phyloP scores from a whole-genome alignment of 768 basidiomycete species.

The Daedaleopsis sinensis region DNA sequence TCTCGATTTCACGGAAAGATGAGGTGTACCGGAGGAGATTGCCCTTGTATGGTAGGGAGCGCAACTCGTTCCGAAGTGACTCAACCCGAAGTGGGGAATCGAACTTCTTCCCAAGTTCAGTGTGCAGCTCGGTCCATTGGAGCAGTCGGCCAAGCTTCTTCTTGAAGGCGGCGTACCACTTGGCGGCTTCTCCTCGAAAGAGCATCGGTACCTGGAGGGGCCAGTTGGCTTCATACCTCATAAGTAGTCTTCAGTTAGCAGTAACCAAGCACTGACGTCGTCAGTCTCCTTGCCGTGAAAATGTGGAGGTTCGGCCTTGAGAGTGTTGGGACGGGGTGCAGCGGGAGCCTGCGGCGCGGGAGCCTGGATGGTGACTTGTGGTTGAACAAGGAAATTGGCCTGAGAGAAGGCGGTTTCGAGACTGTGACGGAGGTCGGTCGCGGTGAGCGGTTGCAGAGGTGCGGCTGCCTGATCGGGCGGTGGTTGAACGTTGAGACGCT shows the following conservation, averaged over 20 bases:
- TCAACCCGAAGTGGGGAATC: slow-evolving; percentile 8
- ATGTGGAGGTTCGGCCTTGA: slow-evolving; percentile 7
- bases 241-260: slow-evolving; percentile 3
- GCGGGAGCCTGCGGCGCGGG: too few species aligned
- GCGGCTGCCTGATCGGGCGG: background rate
- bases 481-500: background rate
- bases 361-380: background rate
- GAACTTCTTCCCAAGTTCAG: background rate
- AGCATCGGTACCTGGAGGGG: slow-evolving; percentile 12
- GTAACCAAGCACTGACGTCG: slow-evolving; percentile 5
- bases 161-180: slow-evolving; percentile 5
- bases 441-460: background rate
- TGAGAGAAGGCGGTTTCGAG: background rate
- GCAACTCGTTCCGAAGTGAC: slow-evolving; percentile 3
- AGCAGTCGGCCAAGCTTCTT: slow-evolving; percentile 4
- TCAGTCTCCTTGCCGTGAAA: slow-evolving; percentile 7
- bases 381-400: background rate
- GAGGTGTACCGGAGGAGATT: slow-evolving; percentile 1
- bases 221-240: slow-evolving; percentile 6
- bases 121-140: slow-evolving; percentile 5
- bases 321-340: too few species aligned
- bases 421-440: background rate
- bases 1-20: slow-evolving; percentile 8
- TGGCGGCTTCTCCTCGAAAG: slow-evolving; percentile 1
- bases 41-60: slow-evolving; percentile 1